Evolutionary conservation across 75 land plant genomes (phyloP).

Genomic region (Sequoia sempervirens): DNA sequence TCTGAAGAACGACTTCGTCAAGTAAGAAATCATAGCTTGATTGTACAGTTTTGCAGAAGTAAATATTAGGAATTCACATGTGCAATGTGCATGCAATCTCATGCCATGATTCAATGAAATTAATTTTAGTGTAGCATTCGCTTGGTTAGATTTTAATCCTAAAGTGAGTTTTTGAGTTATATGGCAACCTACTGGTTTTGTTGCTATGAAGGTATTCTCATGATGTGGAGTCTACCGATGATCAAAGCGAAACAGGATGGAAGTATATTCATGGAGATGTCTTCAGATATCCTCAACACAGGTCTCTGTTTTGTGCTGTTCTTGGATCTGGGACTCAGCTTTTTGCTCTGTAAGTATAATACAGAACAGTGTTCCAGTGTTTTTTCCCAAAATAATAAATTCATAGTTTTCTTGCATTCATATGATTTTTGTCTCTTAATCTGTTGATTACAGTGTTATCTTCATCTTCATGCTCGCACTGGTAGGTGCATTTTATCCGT

Average conservation of each 20-base stretch:
- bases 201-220: slow-evolving; percentile 20
- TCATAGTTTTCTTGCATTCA: not conserved
- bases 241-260: slow-evolving; percentile 52
- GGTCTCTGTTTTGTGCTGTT: slow-evolving; percentile 35
- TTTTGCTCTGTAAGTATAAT: slow-evolving; percentile 32
- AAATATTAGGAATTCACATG: too few relatives aligned
- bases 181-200: not conserved
- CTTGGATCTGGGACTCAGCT: slow-evolving; percentile 51
- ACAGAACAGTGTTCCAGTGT: too few relatives aligned
- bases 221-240: slow-evolving; percentile 39
- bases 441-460: slow-evolving; percentile 13
- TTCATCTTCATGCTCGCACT: slow-evolving; percentile 46
- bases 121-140: too few relatives aligned
- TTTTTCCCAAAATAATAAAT: not conserved
- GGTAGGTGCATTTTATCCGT: slow-evolving; percentile 60
- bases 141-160: too few relatives aligned
- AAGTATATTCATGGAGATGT: slow-evolving; percentile 10
- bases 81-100: too few relatives aligned
- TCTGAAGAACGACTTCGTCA: slow-evolving; percentile 22
- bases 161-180: too few relatives aligned
- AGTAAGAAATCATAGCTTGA: slow-evolving; percentile 7
- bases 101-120: too few relatives aligned
- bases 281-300: slow-evolving; percentile 1
- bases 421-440: not conserved
- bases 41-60: too few relatives aligned